Evolutionary conservation across 2,329 filamentous ascomycete genomes (phyloP), one percentile per base, ranked within the genome.

Genomic region (Talaromyces sp.): DNA sequence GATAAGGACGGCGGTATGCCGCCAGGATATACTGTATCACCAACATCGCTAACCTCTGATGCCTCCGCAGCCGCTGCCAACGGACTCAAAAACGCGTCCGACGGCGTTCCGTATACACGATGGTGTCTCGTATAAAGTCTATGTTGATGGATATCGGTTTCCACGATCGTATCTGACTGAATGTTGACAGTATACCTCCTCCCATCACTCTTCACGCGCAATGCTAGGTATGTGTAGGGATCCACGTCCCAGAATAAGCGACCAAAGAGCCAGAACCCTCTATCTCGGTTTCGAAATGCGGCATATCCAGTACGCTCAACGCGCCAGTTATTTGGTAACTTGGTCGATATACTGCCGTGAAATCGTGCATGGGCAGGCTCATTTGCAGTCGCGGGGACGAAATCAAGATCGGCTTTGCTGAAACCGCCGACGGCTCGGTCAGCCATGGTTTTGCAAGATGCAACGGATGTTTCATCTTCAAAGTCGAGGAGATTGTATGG

Each of bases 91-190:
- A 60, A 58, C 9, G 68, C 61, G 33, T 69, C 66, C 6, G 28
- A 37, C 5, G 46, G 39, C 5, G 25, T 46, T 12, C 25, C 7
- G 31, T 61, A 39, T 21, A 75, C 65, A 21, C 73, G 73, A 66
- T 81, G 78, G 56, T 80, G 75, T 57, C 73, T 74, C 16, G 79
- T 80, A 68, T 81, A 96, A 4, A 99, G 78, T 57, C 95, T 83
- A 76, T 99, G 95, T 75, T 99, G 95, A 76, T 98, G 95, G 66
- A 99, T 82, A 75, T 99, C 95, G n/a, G 92, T 93, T 11, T 92
- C 90, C 55, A 96, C 91, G 61, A 99, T 88, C 1, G 90, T 91
- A 73, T 99, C 93, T 2, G 93, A 96, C 80, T 98, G 95, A 16
- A 99, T 81, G 76, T 99, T 99, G 71, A 99, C 86, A 63, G 96